Evolutionary conservation across 2,329 filamentous ascomycete species (phyloP).

Genomic region (Talaromyces islandicus): DNA sequence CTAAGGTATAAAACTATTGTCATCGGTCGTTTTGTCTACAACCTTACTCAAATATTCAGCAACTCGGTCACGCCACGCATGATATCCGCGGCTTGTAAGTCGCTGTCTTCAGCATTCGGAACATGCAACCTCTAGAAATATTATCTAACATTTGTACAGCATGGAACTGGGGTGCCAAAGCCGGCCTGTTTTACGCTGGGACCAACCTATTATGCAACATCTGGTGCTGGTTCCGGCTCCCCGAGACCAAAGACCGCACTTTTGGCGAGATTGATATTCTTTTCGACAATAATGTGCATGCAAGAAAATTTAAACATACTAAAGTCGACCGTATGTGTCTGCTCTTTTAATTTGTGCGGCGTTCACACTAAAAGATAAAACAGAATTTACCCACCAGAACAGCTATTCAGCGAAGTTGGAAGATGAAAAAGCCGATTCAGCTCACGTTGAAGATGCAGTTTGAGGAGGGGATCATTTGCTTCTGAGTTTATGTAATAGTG

Average conservation of each 20-base stretch:
- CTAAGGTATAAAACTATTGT: conserved; percentile 40
- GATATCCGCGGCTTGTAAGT: conserved; percentile 71
- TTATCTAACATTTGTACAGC: conserved; percentile 29
- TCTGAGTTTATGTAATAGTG: background rate
- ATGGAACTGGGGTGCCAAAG: conserved; percentile 83
- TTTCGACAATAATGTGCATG: conserved; percentile 67
- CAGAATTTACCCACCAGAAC: conserved; percentile 6
- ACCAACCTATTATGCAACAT: conserved; percentile 74
- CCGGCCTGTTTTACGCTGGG: conserved; percentile 82
- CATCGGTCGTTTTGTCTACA: conserved; percentile 58
- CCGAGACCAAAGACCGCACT: conserved; percentile 71
- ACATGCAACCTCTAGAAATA: too few relatives aligned
- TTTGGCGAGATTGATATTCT: conserved; percentile 83
- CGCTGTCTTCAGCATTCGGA: background rate
- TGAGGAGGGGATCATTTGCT: background rate
- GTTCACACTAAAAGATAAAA: background rate
- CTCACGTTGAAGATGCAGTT: conserved; percentile 3
- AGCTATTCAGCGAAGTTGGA: background rate
- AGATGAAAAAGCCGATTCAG: background rate
- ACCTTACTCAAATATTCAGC: conserved; percentile 69
- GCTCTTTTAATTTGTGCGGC: background rate
- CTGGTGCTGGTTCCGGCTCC: conserved; percentile 75
- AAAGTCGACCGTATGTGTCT: conserved; percentile 36
- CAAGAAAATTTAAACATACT: conserved; percentile 63
- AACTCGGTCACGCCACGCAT: conserved; percentile 79